Evolutionary conservation across 768 basidiomycete species (phyloP).

Genomic region (Trametes maxima): DNA sequence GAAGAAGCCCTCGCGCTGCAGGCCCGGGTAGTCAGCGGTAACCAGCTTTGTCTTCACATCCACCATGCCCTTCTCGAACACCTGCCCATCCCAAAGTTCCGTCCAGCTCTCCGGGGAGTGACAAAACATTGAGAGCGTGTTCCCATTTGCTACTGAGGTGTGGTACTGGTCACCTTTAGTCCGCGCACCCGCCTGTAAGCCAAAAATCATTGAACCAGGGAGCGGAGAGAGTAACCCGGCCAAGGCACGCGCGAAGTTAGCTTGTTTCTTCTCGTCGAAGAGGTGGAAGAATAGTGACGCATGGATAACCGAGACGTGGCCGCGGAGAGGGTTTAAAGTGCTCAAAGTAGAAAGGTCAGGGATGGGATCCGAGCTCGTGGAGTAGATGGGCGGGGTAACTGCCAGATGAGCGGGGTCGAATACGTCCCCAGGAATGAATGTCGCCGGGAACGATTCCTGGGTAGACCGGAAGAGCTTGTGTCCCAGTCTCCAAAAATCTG

Average conservation of each 20-base stretch:
- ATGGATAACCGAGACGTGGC: conserved; percentile 52
- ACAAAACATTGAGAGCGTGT: conserved; percentile 33
- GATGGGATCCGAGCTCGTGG: neutral
- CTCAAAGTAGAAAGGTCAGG: conserved; percentile 40
- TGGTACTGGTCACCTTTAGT: conserved; percentile 34
- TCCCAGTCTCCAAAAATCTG: conserved; percentile 64
- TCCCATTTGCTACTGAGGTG: neutral
- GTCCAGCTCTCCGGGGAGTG: conserved; percentile 42
- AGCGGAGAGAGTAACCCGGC: conserved; percentile 45
- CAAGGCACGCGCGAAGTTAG: conserved; percentile 43
- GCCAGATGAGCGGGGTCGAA: conserved; percentile 49
- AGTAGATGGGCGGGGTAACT: neutral
- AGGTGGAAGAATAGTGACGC: conserved; percentile 53
- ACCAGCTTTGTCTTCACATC: conserved; percentile 28
- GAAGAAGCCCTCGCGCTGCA: too few relatives aligned
- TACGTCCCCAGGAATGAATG: conserved; percentile 57
- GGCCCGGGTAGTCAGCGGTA: too few relatives aligned
- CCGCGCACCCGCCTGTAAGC: conserved; percentile 39
- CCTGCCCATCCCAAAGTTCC: conserved; percentile 39
- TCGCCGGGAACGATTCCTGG: conserved; percentile 52
- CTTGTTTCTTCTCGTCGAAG: conserved; percentile 45
- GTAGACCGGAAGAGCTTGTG: conserved; percentile 61
- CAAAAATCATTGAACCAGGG: conserved; percentile 51
- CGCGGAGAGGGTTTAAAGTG: conserved; percentile 39
- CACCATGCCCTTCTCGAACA: conserved; percentile 40